Evolutionary conservation across 139 green algal genomes (phyloP), one percentile per base, ranked within the genome.

Genomic region (Mesostigma viride): DNA sequence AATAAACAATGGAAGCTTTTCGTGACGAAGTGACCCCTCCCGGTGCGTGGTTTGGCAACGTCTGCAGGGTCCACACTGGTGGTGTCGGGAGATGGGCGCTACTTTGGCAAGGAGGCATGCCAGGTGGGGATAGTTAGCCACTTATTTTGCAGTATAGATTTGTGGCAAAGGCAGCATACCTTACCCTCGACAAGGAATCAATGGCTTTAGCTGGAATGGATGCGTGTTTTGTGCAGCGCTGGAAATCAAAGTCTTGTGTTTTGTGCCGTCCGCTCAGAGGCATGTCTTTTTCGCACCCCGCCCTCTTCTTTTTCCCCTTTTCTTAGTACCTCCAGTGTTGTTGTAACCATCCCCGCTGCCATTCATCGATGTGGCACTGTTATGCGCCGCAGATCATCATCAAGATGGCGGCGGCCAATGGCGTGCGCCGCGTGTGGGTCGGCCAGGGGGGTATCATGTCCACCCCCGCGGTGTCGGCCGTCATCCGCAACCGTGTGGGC

Each of bases 71-170:
- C 22, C 30, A 73, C 61, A 24, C 67, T 81, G 22, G 74, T 81
- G 6, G 71, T 81, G 3, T 80, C 71, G 14, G 74, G 74, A 3
- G 74, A 81, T 70, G 74, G 74, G 8, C 63, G 74, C 2, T 81
- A 75, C 31, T 81, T 72, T 35, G 73, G 51, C 46, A 65, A 69
- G 31, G 67, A 81, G 17, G 74, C 74, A n/a, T 53, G 69, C 30
- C 74, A 80, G 72, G 67, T 73, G n/a, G n/a, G n/a, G n/a, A n/a
- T n/a, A n/a, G n/a, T n/a, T n/a, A n/a, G n/a, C n/a, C n/a, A n/a
- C n/a, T n/a, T n/a, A n/a, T n/a, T n/a, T n/a, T n/a, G n/a, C n/a
- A n/a, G n/a, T n/a, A n/a, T n/a, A n/a, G n/a, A n/a, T n/a, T n/a
- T n/a, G n/a, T n/a, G n/a, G n/a, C n/a, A n/a, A n/a, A n/a, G n/a